Evolutionary conservation across 805 yeast species (phyloP), one percentile per base, ranked within the genome.

Genomic region (Zygoascus tannicola): DNA sequence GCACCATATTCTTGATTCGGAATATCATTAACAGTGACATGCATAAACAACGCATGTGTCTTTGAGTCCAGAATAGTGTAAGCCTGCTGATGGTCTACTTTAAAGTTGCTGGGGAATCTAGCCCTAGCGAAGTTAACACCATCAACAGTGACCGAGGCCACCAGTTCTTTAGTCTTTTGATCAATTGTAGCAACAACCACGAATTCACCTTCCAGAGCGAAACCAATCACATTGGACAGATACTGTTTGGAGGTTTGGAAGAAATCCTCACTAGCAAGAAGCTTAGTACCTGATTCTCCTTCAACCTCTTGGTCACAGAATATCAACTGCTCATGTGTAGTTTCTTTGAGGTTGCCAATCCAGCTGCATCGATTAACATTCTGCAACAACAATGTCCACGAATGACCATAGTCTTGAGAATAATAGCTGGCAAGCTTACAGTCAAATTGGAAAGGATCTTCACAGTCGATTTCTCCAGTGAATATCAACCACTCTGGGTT

Each of bases 21-120:
- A 10, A 65, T 69, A 16, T 65, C 57, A 52, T 69, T 69, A 0
- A 88, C 81, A 3, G 95, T 84, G 5, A 87, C 82, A 59, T 86
- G 97, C 63, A 92, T 57, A 62, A 87, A 82, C 3, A 92, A 69
- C 1, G 94, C 76, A 26, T 80, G 74, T 0, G 86, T 71, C 22
- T 73, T 72, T 0, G 90, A 76, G 33, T 85, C 86, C 35, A 92
- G 66, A 20, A 90, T 73, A 0, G 96, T 88, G 62, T 85, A 87
- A 0, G 86, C 84, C 47, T 74, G 76, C 50, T 79, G 80, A 30
- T 70, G 68, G 35, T 74, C 74, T 20, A 81, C 76, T 4, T 71
- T 64, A 52, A 83, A 67, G 51, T 71, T 65, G 32, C 75, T 74
- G 1, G 98, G 97, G 62, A 86, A 81, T 46, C 74, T 70, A 0